A percentile compares a stretch with the other conserved stretches of the same genome.
Evolutionary conservation across 331 rosid genomes (phyloP).

Genomic region (Malus hybrid): DNA sequence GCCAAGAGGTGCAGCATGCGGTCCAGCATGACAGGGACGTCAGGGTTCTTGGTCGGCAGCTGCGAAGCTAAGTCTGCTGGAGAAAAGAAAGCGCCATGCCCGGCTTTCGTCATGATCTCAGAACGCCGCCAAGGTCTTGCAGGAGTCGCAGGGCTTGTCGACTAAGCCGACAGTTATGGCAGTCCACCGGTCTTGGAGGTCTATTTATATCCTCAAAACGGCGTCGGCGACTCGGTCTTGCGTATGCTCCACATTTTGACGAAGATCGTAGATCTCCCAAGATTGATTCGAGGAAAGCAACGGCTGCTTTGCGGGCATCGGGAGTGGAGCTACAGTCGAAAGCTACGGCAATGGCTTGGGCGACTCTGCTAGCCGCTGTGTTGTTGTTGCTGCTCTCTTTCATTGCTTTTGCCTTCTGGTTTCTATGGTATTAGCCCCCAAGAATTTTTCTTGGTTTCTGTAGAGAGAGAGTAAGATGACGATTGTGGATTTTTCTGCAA

Average conservation of each 20-base stretch:
- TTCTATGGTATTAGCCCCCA: neutral
- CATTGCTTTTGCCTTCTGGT: slow-evolving; percentile 33
- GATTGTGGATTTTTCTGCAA: neutral
- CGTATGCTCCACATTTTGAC: no score
- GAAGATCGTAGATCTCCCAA: no score
- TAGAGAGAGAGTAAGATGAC: neutral
- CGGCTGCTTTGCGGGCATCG: slow-evolving; percentile 63
- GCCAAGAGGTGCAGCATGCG: slow-evolving; percentile 75
- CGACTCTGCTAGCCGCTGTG: slow-evolving; percentile 49
- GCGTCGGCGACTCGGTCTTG: no score
- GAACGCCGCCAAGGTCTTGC: no score
- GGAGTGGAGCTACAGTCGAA: slow-evolving; percentile 79
- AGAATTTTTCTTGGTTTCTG: neutral
- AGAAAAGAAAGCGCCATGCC: slow-evolving; percentile 48
- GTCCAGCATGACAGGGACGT: slow-evolving; percentile 62
- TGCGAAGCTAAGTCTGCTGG: slow-evolving; percentile 50
- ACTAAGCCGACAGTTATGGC: no score
- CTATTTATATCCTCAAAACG: no score
- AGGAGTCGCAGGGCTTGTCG: no score
- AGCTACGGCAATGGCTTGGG: slow-evolving; percentile 71
- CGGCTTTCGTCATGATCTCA: slow-evolving; percentile 72
- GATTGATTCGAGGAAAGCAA: slow-evolving; percentile 55
- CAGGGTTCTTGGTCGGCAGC: slow-evolving; percentile 60
- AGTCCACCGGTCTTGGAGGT: no score
- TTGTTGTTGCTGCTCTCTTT: slow-evolving; percentile 25